Base-by-base conservation (phyloP, 2,329 filamentous ascomycete species). In the Sporothrix brasiliensis region DNA sequence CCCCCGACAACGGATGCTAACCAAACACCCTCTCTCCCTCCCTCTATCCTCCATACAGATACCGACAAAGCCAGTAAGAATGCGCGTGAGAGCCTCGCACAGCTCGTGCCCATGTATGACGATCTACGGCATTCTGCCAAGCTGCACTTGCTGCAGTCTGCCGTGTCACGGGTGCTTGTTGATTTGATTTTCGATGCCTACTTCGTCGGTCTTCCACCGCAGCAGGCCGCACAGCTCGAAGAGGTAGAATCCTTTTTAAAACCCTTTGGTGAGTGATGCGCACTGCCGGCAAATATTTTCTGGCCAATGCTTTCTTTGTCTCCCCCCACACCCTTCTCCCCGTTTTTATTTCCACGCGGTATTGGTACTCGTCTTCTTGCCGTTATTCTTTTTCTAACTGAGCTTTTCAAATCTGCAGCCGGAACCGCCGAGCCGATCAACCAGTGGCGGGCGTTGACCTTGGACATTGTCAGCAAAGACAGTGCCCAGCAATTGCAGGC, bases 391-490 rank as follows among this genome's bases (percentile, higher is more conserved):
- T 14, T 67, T 53, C 56, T 61, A 53, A 70, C 68, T 69, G 71
- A 67, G 66, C 53, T 47, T 49, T 74, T 73, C n/a, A 56, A 1
- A 13, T 54, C 2, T 58, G 44, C 34, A 71, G 69, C 73, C 60
- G 69, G 70, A 69, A 75, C 72, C 72, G 54, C 69, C 7, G 74
- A 74, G 54, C 69, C 84, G 41, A 83, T 89, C 72, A 90, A 90
- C 76, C 86, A 88, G 76, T 91, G 89, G 89, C 87, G 89, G 52
- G 87, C 88, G 6, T 82, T 83, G n/a, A 91, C 89, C 1, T 82
- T 91, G 53, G 82, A 86, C 34, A 81, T 89, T 56, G 78, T 91
- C 67, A 83, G 83, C 69, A 86, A 86, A 74, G 86, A 87, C 72
- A 81, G 84, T 6, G 77, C 79, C 19, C 75, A 80, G 47, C 82